phyloP scores from a whole-genome alignment of 768 basidiomycete species.

The Naganishia vishniacii region DNA sequence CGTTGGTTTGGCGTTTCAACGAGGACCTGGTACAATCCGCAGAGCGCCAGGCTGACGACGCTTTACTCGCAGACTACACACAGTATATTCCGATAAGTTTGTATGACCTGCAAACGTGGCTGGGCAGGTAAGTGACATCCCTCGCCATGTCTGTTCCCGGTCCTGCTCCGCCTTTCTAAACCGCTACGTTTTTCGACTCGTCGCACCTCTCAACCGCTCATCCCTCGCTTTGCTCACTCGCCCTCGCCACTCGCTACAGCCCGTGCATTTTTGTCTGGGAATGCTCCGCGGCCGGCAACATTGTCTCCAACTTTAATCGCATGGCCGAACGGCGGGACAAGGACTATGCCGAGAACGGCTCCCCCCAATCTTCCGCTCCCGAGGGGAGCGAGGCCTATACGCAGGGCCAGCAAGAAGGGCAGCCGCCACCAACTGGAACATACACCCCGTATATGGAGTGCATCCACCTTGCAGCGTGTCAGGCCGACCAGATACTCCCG shows the following conservation, averaged over 20 bases:
- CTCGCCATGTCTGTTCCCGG: too few species aligned
- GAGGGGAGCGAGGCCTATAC: conserved; percentile 17
- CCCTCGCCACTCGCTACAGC: conserved; percentile 48
- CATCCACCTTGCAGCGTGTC: conserved; percentile 91
- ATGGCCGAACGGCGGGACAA: conserved; percentile 49
- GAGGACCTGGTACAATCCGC: too few species aligned
- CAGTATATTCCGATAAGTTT: conserved; percentile 97
- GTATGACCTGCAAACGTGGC: conserved; percentile 85
- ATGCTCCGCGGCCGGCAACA: conserved; percentile 92
- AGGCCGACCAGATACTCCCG: conserved; percentile 81
- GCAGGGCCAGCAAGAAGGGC: too few species aligned
- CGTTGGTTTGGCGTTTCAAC: too few species aligned
- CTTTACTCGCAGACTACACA: conserved; percentile 64
- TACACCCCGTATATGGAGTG: conserved; percentile 68
- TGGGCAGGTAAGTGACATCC: conserved; percentile 60
- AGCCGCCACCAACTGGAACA: conserved; percentile 27
- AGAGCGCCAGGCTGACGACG: too few species aligned
- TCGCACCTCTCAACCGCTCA: background rate
- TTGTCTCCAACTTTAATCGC: conserved; percentile 78
- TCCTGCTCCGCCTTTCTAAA: too few species aligned
- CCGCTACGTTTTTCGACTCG: too few species aligned
- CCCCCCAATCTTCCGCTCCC: conserved; percentile 32
- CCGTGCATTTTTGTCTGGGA: conserved; percentile 99
- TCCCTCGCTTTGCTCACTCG: background rate
- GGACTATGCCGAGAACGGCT: conserved; percentile 40